These are phyloP conservation scores for Blastomyces gilchristii DNA, from an alignment of 2,329 filamentous ascomycete genomes.

Conservation along the genomic window DNA sequence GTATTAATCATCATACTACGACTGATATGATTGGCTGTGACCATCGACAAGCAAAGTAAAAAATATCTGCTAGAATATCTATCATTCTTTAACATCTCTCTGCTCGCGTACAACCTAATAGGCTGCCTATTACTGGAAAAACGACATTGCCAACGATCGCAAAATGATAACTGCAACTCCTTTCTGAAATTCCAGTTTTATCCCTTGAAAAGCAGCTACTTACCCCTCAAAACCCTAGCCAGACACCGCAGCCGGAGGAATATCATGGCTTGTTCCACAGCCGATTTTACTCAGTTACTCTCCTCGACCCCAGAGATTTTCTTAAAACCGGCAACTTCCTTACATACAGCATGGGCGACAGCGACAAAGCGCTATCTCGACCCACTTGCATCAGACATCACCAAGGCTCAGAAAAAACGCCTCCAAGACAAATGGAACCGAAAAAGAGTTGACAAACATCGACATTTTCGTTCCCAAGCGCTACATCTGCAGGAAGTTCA, in stretches of 20 bases:
- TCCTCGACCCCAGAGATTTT: constrained; percentile 52
- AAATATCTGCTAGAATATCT: too few relatives aligned
- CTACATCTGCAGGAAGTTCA: constrained; percentile 76
- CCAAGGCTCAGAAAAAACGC: constrained; percentile 60
- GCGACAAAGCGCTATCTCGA: constrained; percentile 75
- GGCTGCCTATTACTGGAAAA: background rate
- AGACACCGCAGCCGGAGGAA: background rate
- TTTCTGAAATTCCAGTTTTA: background rate
- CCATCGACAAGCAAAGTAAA: background rate
- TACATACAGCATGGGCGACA: constrained; percentile 60
- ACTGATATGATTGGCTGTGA: background rate
- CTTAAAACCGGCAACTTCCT: constrained; percentile 57
- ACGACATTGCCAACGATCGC: background rate
- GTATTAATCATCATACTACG: background rate
- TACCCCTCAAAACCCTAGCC: background rate
- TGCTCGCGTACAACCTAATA: background rate
- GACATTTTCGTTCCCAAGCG: constrained; percentile 15
- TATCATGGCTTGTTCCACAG: background rate
- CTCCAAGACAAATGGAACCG: constrained; percentile 63
- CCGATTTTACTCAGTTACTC: constrained; percentile 5
- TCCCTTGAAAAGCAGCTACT: background rate
- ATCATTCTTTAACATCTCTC: too few relatives aligned
- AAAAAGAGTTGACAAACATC: constrained; percentile 52
- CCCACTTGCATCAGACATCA: constrained; percentile 61
- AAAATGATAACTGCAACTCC: background rate